These are phyloP conservation scores for Trametes maxima DNA, from an alignment of 768 basidiomycete species.

Conservation along the genomic window DNA sequence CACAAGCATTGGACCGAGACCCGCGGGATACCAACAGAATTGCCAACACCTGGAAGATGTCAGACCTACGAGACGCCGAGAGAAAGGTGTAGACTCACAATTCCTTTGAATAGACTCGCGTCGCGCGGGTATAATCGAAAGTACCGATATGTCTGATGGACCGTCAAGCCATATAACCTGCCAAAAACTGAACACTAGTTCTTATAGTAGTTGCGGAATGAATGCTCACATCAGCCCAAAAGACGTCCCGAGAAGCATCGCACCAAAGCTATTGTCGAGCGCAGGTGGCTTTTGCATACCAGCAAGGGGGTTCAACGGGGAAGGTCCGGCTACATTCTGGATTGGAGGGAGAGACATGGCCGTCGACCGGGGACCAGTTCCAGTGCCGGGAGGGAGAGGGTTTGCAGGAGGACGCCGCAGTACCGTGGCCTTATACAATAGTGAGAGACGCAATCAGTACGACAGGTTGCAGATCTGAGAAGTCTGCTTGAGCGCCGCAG, in stretches of 20 bases:
- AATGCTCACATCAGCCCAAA: neutral
- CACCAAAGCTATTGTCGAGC: slow-evolving; percentile 6
- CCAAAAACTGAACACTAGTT: too few relatives aligned
- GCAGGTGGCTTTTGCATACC: neutral
- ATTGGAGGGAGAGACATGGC: too few relatives aligned
- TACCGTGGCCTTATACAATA: too few relatives aligned
- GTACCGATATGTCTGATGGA: slow-evolving; percentile 3
- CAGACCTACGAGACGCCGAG: neutral
- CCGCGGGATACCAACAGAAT: neutral
- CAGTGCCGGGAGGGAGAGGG: too few relatives aligned
- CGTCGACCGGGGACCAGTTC: too few relatives aligned
- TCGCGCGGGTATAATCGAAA: slow-evolving; percentile 4
- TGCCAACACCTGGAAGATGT: neutral
- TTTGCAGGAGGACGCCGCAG: too few relatives aligned
- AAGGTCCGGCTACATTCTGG: neutral
- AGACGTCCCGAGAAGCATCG: slow-evolving; percentile 6
- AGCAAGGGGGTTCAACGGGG: neutral
- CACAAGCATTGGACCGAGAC: neutral
- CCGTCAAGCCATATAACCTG: slow-evolving; percentile 1
- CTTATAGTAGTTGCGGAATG: neutral
- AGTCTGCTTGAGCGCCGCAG: too few relatives aligned
- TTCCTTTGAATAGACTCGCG: neutral
- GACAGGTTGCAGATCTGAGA: too few relatives aligned
- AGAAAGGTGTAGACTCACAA: neutral
- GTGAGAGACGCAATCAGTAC: too few relatives aligned